Evolutionary conservation across 441 rosid species (phyloP), one percentile per base, ranked within the genome.

Genomic region (Syzygium syzygioides): DNA sequence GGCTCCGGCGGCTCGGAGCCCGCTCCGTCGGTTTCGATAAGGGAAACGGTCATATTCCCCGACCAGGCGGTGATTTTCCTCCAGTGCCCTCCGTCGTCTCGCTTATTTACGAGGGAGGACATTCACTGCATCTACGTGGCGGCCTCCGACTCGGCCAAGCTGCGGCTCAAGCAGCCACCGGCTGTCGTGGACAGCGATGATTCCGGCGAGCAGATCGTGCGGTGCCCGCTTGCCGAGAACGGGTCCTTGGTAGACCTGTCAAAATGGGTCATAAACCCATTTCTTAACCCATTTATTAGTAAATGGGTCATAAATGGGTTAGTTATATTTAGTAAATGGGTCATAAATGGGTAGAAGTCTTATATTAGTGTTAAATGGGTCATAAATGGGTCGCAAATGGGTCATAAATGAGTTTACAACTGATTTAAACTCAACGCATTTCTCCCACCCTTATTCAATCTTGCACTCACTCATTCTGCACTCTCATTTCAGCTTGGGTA

Each of bases 11-110:
- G 89, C 6, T 79, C 92, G 50, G 89, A 90, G 90, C 32, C 53
- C 20, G 62, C 88, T 55, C 86, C 90, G 60, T 90, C 76, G 41
- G 37, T 91, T 23, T 90, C 89, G 4, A 86, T 94, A 50, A 92
- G 94, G 19, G 99, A 94, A 89, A 91, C 92, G 25, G 96, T 95
- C 89, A 54, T 89, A 71, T 91, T 95, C 25, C 98, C 98, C 1
- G 98, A 96, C 88, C 96, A 97, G 91, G 94, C 92, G 4, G 87
- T 96, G 32, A 11, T 96, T 80, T 95, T 94, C 93, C 94, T 95
- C 41, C 87, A 90, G 26, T 93, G 91, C 92, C 95, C 93, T 90
- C 88, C 90, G 0, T 87, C 93, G 28, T 88, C 91, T 88, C 93
- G 90, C 23, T 90, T 94, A 85, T 91, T 93, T 71, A 90, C 95